Evolutionary conservation across 768 basidiomycete genomes (phyloP), one percentile per base, ranked within the genome.

Genomic region (Lenzites betulinus): DNA sequence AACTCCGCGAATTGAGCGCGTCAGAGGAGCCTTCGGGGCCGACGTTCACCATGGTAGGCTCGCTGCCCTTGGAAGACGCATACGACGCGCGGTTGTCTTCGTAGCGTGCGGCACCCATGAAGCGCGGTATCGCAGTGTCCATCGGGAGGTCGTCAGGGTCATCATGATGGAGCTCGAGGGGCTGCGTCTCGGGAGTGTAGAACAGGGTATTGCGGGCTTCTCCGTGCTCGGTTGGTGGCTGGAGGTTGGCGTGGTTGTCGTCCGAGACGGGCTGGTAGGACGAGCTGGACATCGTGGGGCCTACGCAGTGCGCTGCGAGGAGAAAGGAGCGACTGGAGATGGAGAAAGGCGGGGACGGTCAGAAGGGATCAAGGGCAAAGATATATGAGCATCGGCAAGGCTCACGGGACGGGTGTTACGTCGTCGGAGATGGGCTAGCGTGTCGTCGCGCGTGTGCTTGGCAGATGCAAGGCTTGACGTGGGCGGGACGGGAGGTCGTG

Each of bases 31-130:
- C 76, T 35, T 67, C 73, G 68, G 80, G 81, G 60, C 82, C 83
- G 7, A 87, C 88, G 33, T 72, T 74, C 20, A 50, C 47, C 25
- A 66, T 59, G 30, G 73, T 75, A 25, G 69, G 72, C 38, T 67
- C 72, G 1, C 82, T 82, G 48, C 76, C 72, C 26, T 83, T 77
- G 1, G 85, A 86, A 23, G 83, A 84, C 2, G 82, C 76, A 63
- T 82, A 3, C 88, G 90, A 60, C 84, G 78, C 59, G 87, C 30
- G 76, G 66, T 46, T 36, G 11, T 39, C 38, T 58, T 82, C 81
- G 58, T 81, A 81, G 35, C 82, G 75, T 16, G 83, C 80, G 1
- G 81, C 69, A 26, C 85, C 86, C 23, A 88, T 74, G 66, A 91
- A 89, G 41, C 87, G 84, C 18, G 88, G 86, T 4, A 64, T 63